Base-by-base conservation (phyloP, 2,329 filamentous ascomycete genomes). In the Knoxdaviesia capensis region DNA sequence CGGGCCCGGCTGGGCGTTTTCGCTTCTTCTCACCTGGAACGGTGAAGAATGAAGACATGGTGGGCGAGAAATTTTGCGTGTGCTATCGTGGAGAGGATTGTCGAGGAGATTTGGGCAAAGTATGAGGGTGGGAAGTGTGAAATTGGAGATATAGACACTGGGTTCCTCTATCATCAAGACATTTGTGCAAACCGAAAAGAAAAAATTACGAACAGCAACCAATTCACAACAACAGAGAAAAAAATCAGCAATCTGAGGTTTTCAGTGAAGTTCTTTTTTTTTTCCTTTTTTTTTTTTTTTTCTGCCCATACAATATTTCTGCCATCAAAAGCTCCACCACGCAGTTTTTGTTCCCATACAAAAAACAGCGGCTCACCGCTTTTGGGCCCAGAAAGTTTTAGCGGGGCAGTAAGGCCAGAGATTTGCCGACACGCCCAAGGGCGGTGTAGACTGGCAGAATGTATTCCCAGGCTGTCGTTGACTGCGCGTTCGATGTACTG, bases 1-100 rank as follows among this genome's bases (percentile, higher is more conserved):
- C 68, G 10, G 63, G 55, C 30, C 68, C 66, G 44, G 64, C 59
- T 6, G 65, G 54, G 46, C 87, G 72, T 68, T 96, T 96, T 52
- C 90, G 71, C 70, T 96, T 96, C 64, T 83, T 84, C 55, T 88
- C 80, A 36, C 81, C 80, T 5, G 90, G 86, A 35, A 80, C 66
- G 41, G 87, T 94, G 62, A 98, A 98, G 62, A 96, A 98, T 35
- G 87, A 94, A 54, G 88, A 93, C 87, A 93, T 92, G 50, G 49
- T 64, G 51, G 20, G 20, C 20, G 20, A 3, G 20, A 20, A 20
- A 20, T 20, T 20, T 20, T 20, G 20, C 20, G 20, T 20, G 20
- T 20, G 20, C 20, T 20, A 20, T 20, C 20, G 20, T 20, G 20
- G 20, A 20, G 20, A 20, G 20, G 20, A 20, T 20, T 20, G 20